These are phyloP conservation scores for Vitis rupestris DNA, from an alignment of 164 flowering plant species.

Conservation along the genomic window DNA sequence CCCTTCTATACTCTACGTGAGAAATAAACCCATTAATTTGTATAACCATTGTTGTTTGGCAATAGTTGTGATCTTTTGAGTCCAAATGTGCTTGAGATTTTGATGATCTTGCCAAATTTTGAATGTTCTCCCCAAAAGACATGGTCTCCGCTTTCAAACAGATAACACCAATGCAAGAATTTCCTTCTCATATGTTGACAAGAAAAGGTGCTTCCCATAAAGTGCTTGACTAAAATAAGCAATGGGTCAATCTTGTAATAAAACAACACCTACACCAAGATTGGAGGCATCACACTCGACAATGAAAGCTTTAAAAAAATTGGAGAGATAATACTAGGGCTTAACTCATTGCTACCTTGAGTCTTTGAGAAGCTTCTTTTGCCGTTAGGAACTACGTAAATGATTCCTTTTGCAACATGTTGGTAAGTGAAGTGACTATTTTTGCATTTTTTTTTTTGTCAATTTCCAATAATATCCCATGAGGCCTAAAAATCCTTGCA, in stretches of 20 bases:
- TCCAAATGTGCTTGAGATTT: neutral
- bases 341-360: too few relatives aligned
- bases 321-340: too few relatives aligned
- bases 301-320: neutral
- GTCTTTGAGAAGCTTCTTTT: too few relatives aligned
- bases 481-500: too few relatives aligned
- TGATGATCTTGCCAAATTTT: neutral
- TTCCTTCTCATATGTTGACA: conserved; percentile 8
- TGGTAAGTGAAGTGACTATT: too few relatives aligned
- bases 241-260: neutral
- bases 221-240: neutral
- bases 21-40: conserved; percentile 11
- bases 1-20: conserved; percentile 5
- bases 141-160: too few relatives aligned
- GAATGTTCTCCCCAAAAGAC: neutral
- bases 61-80: neutral
- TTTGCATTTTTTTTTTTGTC: too few relatives aligned
- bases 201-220: neutral
- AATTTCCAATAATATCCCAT: too few relatives aligned
- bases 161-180: neutral
- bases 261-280: neutral
- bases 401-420: too few relatives aligned
- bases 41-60: conserved; percentile 4
- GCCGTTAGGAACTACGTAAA: too few relatives aligned
- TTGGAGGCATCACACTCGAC: conserved; percentile 11